Evolutionary conservation across 495 filamentous ascomycete species (phyloP), one percentile per base, ranked within the genome.

Genomic region (Penicilliopsis zonata): DNA sequence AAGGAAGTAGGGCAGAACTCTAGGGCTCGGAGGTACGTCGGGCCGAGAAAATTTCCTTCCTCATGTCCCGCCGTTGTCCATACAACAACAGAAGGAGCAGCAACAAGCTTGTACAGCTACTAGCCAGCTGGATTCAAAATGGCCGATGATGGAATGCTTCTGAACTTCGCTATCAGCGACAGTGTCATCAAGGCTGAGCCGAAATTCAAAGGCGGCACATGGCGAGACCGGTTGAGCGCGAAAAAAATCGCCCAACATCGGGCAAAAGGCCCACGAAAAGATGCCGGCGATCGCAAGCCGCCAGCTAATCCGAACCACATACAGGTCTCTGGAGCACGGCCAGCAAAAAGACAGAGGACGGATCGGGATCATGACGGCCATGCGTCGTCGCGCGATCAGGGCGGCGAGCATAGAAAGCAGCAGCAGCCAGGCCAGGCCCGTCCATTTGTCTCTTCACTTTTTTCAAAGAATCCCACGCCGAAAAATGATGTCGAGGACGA

Each of bases 61-160:
- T 9, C 21, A 20, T n/a, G n/a, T n/a, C n/a, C n/a, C n/a, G n/a
- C n/a, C n/a, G n/a, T n/a, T n/a, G n/a, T n/a, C n/a, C n/a, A n/a
- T n/a, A n/a, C n/a, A n/a, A n/a, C n/a, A n/a, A n/a, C n/a, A n/a
- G n/a, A n/a, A n/a, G n/a, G n/a, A n/a, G 9, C 28, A 30, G n/a
- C 12, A 30, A 5, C 9, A 30, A 30, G 7, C 10, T 8, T n/a
- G 26, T 5, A n/a, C n/a, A n/a, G n/a, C n/a, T n/a, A n/a, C n/a
- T n/a, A n/a, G n/a, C n/a, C n/a, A n/a, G n/a, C n/a, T n/a, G n/a
- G n/a, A n/a, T 20, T 13, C 16, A 42, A 31, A 38, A 95, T 94
- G 87, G 84, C 85, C 13, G 86, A 95, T 62, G 82, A 93, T 78
- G 86, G 84, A 31, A 80, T 98, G 73, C 71, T 95, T 29, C 66